Evolutionary conservation across 495 filamentous ascomycete species (phyloP), one percentile per base, ranked within the genome.

Genomic region (Lasiosphaeria miniovina): DNA sequence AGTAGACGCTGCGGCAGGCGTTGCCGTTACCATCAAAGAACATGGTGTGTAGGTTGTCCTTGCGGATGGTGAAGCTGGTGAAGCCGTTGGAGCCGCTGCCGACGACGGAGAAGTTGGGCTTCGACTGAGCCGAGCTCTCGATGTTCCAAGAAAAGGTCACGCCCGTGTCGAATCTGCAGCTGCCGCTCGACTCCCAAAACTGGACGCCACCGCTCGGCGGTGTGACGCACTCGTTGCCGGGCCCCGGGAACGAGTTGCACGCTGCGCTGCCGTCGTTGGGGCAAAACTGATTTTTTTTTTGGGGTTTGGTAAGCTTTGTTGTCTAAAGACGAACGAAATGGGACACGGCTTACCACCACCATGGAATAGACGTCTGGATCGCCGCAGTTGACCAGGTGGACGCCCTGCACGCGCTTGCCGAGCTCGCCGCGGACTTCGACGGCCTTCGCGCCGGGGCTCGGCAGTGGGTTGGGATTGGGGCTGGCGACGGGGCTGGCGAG

Each of bases 141-240:
- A 65, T 58, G 43, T 55, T 43, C 62, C 62, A 65, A n/a, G 46
- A 36, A 45, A 65, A 65, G 7, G 54, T 58, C 8, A 55, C 49
- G 14, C 58, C 62, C 3, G 58, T 65, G n/a, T 51, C 9, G 55
- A 65, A 65, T 0, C 17, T 50, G 58, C 62, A 65, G 4, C 50
- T 56, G 38, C 57, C 5, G 41, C n/a, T 24, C 34, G 49, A 33
- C 38, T 65, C 58, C 62, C 62, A 65, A 3, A 15, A 11, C 12
- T 9, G 51, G 56, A 38, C 12, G 35, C 40, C 17, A 4, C 43
- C 15, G 6, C 41, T 56, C 12, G 1, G 4, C n/a, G 31, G 38
- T 15, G 31, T 48, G 43, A 41, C 4, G 43, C 61, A 63, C 12
- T 32, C 3, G 57, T 63, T 63, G 14, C 36, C 43, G n/a, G 24